These are phyloP conservation scores for Penicillium sp. DNA, from an alignment of 2,329 filamentous ascomycete genomes.

Conservation along the genomic window DNA sequence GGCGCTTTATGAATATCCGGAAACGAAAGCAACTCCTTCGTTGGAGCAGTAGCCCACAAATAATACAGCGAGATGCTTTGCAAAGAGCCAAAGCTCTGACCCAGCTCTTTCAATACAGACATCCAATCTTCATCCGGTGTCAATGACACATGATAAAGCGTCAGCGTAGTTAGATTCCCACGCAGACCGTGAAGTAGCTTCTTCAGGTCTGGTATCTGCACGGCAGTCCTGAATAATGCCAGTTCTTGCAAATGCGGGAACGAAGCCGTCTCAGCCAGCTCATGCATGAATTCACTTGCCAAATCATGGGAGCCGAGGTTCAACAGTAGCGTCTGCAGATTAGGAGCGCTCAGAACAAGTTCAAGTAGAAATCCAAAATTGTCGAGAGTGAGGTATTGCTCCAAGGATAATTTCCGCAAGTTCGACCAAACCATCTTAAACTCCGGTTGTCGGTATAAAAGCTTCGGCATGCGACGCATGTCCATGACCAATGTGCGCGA, in stretches of 20 bases:
- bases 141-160: conserved; percentile 30
- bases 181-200: conserved; percentile 21
- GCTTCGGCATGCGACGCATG: conserved; percentile 35
- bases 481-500: conserved; percentile 35
- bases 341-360: conserved; percentile 31
- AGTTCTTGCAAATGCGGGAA: conserved; percentile 29
- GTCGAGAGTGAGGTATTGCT: conserved; percentile 35
- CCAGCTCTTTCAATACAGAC: conserved; percentile 23
- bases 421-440: conserved; percentile 31
- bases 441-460: conserved; percentile 32
- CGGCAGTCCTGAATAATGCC: conserved; percentile 29
- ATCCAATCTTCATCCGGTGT: conserved; percentile 25
- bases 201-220: conserved; percentile 25
- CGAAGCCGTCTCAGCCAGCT: conserved; percentile 27
- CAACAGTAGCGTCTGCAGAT: conserved; percentile 27
- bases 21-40: conserved; percentile 28
- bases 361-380: conserved; percentile 35
- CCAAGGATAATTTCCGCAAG: conserved; percentile 29
- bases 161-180: conserved; percentile 22
- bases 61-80: conserved; percentile 31
- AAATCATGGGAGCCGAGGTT: conserved; percentile 33
- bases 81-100: conserved; percentile 18
- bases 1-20: conserved; percentile 26
- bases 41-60: conserved; percentile 28
- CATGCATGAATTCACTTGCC: conserved; percentile 34